phyloP scores from a whole-genome alignment of 2,329 filamentous ascomycete species.

The Colletotrichum camelliae region DNA sequence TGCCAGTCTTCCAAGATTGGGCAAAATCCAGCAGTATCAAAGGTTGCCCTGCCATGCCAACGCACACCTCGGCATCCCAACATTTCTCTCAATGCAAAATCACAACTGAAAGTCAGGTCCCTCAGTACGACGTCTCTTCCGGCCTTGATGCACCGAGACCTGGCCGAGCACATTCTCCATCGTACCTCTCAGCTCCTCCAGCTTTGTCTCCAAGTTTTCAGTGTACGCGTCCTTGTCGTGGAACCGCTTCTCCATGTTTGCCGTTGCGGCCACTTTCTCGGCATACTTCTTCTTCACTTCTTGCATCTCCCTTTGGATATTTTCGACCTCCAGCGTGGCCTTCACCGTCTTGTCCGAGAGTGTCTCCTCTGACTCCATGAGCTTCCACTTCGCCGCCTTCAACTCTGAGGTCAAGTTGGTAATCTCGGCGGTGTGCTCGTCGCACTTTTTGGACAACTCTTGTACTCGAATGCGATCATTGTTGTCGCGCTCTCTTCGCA shows the following conservation, averaged over 20 bases:
- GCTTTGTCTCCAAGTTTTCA: neutral
- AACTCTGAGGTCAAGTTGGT: too few relatives aligned
- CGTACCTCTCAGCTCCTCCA: neutral
- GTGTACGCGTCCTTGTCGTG: neutral
- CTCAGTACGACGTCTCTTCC: neutral
- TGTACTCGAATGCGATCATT: too few relatives aligned
- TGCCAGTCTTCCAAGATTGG: neutral
- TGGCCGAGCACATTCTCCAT: neutral
- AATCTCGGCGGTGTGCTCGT: too few relatives aligned
- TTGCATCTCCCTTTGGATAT: too few relatives aligned
- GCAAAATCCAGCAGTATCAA: neutral
- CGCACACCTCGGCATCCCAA: neutral
- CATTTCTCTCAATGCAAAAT: rapidly evolving
- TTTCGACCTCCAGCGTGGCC: too few relatives aligned
- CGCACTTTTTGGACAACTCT: too few relatives aligned
- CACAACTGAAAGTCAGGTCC: neutral
- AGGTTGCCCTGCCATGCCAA: too few relatives aligned
- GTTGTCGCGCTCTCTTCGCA: too few relatives aligned
- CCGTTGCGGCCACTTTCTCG: neutral
- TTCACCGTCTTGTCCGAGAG: too few relatives aligned
- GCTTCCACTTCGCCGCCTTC: too few relatives aligned
- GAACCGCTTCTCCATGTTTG: neutral
- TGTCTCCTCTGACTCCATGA: too few relatives aligned
- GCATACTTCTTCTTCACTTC: neutral
- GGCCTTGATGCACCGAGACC: neutral